A percentile compares a stretch with the other conserved stretches of the same genome.
phyloP scores from a whole-genome alignment of 192 early-diverging fungal species.

The Gryganskiella cystojenkinii region DNA sequence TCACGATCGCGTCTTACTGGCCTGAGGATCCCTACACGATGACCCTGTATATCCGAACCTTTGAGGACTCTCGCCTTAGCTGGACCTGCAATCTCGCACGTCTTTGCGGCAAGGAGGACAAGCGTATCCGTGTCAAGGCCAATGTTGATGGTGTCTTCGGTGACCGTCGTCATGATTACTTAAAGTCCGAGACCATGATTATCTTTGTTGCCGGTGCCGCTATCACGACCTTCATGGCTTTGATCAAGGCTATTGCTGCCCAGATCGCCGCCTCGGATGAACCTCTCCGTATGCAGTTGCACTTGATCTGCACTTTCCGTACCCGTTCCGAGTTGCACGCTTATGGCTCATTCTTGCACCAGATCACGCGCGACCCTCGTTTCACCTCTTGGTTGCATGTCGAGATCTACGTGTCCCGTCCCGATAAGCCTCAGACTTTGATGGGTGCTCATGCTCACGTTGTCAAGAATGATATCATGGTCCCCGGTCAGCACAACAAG shows the following conservation, averaged over 20 bases:
- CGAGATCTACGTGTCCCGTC: conserved; percentile 47
- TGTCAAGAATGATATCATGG: conserved; percentile 46
- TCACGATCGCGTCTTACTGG: conserved; percentile 52
- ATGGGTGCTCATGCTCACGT: conserved; percentile 48
- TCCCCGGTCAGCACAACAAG: conserved; percentile 16
- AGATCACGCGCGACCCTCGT: conserved; percentile 40
- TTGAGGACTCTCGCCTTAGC: conserved; percentile 32
- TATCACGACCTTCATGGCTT: conserved; percentile 42
- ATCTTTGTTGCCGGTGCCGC: conserved; percentile 50
- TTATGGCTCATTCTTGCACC: conserved; percentile 50
- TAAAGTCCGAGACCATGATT: conserved; percentile 35
- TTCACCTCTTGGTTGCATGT: conserved; percentile 47
- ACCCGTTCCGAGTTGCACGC: conserved; percentile 47
- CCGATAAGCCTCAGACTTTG: conserved; percentile 40
- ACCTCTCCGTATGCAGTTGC: conserved; percentile 40
- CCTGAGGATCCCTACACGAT: conserved; percentile 50
- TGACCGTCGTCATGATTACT: conserved; percentile 46
- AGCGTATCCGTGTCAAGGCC: conserved; percentile 39
- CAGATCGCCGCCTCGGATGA: conserved; percentile 36
- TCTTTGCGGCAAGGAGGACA: conserved; percentile 43
- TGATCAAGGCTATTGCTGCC: conserved; percentile 52
- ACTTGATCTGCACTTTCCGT: conserved; percentile 50
- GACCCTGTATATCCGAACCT: conserved; percentile 42
- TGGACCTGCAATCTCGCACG: conserved; percentile 37
- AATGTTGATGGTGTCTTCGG: conserved; percentile 50